Evolutionary conservation across 441 rosid genomes (phyloP).

Genomic region (Metrosideros polymorpha): DNA sequence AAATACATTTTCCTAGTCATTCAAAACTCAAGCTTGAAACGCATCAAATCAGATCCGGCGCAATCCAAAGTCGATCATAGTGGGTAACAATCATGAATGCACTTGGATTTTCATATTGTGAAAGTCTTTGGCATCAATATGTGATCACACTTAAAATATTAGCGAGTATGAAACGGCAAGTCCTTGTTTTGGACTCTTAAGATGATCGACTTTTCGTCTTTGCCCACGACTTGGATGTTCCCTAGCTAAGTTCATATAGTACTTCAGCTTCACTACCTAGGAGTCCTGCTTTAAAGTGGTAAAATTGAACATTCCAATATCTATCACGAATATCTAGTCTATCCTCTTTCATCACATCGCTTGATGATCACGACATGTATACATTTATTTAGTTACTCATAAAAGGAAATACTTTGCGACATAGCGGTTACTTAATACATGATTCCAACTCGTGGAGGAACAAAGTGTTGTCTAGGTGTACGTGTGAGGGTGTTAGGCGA

Average conservation of each 20-base stretch:
- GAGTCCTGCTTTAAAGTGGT: neutral
- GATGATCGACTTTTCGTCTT: neutral
- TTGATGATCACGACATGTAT: neutral
- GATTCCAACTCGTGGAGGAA: neutral
- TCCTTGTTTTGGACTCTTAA: neutral
- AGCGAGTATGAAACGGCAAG: neutral
- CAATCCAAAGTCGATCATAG: neutral
- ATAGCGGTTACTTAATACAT: neutral
- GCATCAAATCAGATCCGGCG: neutral
- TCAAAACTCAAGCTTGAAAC: neutral
- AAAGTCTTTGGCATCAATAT: neutral
- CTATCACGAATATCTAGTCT: neutral
- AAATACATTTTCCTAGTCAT: neutral
- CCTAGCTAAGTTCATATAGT: neutral
- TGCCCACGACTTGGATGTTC: neutral
- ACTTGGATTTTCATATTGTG: neutral
- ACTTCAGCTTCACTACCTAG: neutral
- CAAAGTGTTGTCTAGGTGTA: neutral
- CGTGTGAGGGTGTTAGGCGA: rapidly evolving
- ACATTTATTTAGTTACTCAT: neutral
- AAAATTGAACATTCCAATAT: neutral
- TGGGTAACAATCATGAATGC: neutral
- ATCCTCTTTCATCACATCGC: neutral
- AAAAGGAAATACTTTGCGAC: neutral
- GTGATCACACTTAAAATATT: neutral